Base-by-base conservation (phyloP, 2,329 filamentous ascomycete genomes). In the Sporothrix sp. region DNA sequence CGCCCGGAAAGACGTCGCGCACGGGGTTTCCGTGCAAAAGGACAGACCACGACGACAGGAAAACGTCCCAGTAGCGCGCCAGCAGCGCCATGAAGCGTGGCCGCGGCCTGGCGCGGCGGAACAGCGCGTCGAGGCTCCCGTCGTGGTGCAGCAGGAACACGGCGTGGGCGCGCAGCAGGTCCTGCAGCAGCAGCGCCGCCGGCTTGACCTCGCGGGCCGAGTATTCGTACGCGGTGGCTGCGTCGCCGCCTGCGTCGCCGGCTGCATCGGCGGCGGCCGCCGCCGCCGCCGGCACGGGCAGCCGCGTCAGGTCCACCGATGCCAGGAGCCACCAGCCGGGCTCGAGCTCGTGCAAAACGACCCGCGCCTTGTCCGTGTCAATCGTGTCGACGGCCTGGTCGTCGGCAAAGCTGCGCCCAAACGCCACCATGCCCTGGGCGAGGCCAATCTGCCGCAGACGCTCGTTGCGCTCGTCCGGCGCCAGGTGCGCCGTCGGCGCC, bases 391-490 rank as follows among this genome's bases (percentile, higher is more conserved):
- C 79, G 2, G 86, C 66, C 58, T 82, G 75, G 53, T 83, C 87
- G 54, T 80, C 76, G 2, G 90, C 85, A 67, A 98, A 98, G 60
- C 82, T 90, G 63, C 82, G 84, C 60, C 87, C 86, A 69, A 98
- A 98, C 64, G 83, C 86, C 53, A 95, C 84, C 84, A 97, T 95
- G 63, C 90, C 93, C 70, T 98, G 93, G 36, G 93, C 93, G 56
- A 98, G 79, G 33, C 93, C 93, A 63, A 98, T 89, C 72, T 96
- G 90, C 57, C 93, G 80, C 60, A 97, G 72, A 59, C 84, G 84
- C 69, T 95, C 86, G 66, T 97, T 93, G 62, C 82, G 80, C 61
- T 89, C 81, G 57, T 87, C 81, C 44, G 77, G 68, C 2, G 73
- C 73, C 25, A 75, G 56, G 48, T 64, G 63, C 28, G 71, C 69